phyloP scores from a whole-genome alignment of 2,329 filamentous ascomycete species.

The Penicillium rolfsii region DNA sequence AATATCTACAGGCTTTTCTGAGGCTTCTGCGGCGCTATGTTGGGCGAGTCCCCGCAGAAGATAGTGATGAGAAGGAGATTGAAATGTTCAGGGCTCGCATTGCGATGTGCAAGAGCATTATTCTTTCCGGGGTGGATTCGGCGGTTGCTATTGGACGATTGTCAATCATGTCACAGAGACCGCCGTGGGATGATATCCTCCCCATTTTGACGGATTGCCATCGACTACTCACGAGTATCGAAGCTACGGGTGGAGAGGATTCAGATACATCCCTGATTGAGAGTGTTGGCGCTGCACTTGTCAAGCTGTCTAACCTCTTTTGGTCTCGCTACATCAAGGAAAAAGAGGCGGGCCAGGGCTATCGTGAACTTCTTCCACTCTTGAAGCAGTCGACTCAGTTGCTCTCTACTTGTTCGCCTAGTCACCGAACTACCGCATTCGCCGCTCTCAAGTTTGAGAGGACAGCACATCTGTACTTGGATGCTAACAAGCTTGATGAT shows the following conservation, averaged over 20 bases:
- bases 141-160: constrained; percentile 45
- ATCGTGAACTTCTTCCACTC: constrained; percentile 42
- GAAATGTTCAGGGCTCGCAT: constrained; percentile 40
- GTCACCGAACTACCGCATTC: constrained; percentile 44
- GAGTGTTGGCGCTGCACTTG: constrained; percentile 34
- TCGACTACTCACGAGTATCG: constrained; percentile 39
- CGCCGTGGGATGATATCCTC: constrained; percentile 44
- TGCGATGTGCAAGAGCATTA: constrained; percentile 40
- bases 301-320: constrained; percentile 51
- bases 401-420: constrained; percentile 38
- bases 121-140: constrained; percentile 48
- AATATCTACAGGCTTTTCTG: constrained; percentile 45
- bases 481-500: constrained; percentile 40
- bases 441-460: constrained; percentile 50
- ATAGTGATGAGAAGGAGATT: constrained; percentile 33
- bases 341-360: constrained; percentile 40
- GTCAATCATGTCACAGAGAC: constrained; percentile 41
- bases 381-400: constrained; percentile 47
- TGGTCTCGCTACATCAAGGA: constrained; percentile 53
- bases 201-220: constrained; percentile 43
- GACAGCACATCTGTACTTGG: constrained; percentile 47
- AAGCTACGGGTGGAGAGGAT: constrained; percentile 17
- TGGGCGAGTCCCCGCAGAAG: constrained; percentile 36
- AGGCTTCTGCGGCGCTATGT: constrained; percentile 48
- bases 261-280: constrained; percentile 25